Evolutionary conservation across 164 flowering plant species (phyloP).

Genomic region (Liriodendron chinense): DNA sequence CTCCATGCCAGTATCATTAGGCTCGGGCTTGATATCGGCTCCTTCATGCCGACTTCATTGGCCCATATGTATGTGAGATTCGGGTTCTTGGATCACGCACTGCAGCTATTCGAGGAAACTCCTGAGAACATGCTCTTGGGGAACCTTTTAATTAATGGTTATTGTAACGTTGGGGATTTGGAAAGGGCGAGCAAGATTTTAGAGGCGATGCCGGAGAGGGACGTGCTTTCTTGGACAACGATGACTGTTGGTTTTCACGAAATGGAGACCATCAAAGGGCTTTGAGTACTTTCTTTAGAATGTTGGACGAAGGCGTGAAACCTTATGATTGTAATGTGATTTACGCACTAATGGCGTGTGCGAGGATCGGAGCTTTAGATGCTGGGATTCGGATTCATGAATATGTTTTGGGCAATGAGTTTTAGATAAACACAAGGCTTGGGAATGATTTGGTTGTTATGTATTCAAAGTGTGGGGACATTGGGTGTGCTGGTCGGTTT

Average conservation of each 20-base stretch:
- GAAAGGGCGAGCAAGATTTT: slow-evolving; percentile 33
- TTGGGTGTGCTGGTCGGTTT: slow-evolving; percentile 33
- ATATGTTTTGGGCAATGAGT: slow-evolving; percentile 28
- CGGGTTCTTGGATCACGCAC: slow-evolving; percentile 15
- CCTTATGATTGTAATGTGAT: slow-evolving; percentile 41
- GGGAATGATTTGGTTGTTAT: slow-evolving; percentile 45
- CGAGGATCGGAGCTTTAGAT: slow-evolving; percentile 51
- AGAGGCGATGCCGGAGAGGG: slow-evolving; percentile 47
- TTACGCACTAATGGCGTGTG: slow-evolving; percentile 44
- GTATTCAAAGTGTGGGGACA: slow-evolving; percentile 50
- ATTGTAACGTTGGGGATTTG: slow-evolving; percentile 40
- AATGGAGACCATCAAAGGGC: slow-evolving; percentile 40
- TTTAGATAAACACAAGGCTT: slow-evolving; percentile 32
- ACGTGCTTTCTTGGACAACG: slow-evolving; percentile 57
- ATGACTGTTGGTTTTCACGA: slow-evolving; percentile 35
- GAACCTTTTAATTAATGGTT: slow-evolving; percentile 60
- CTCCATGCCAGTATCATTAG: slow-evolving; percentile 11
- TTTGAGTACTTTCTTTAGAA: slow-evolving; percentile 30
- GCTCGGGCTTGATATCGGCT: slow-evolving; percentile 37
- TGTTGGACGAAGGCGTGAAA: slow-evolving; percentile 40
- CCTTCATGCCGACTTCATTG: slow-evolving; percentile 43
- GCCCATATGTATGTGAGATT: slow-evolving; percentile 49
- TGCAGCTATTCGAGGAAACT: slow-evolving; percentile 35
- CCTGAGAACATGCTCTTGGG: slow-evolving; percentile 33
- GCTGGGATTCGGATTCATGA: slow-evolving; percentile 35